phyloP scores from a whole-genome alignment of 2,329 filamentous ascomycete genomes.

The Fusarium sp. region DNA sequence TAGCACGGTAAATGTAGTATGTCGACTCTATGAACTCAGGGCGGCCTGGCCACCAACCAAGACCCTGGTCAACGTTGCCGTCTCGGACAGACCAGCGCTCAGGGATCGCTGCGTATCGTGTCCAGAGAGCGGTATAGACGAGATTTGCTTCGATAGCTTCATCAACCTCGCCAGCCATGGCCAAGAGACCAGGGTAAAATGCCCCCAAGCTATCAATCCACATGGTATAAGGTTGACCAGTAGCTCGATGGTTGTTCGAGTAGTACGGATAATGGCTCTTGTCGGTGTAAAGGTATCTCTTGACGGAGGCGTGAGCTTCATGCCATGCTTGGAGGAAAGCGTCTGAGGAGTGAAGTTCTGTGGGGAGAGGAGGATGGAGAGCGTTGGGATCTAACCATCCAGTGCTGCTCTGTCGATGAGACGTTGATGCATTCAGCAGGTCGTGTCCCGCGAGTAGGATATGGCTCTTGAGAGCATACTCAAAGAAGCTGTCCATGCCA shows the following conservation, averaged over 20 bases:
- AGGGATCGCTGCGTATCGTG: conserved; percentile 90
- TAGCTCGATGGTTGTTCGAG: conserved; percentile 88
- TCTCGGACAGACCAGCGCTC: conserved; percentile 93
- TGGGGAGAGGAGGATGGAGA: conserved; percentile 69
- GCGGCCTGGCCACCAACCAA: conserved; percentile 94
- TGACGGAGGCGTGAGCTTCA: conserved; percentile 86
- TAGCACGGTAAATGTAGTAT: conserved; percentile 95
- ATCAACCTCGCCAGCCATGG: conserved; percentile 88
- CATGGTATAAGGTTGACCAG: conserved; percentile 87
- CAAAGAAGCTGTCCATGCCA: conserved; percentile 97
- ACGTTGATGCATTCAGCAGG: conserved; percentile 61
- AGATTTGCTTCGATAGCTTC: conserved; percentile 92
- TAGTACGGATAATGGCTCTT: conserved; percentile 87
- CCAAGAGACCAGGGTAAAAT: conserved; percentile 91
- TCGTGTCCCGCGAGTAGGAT: conserved; percentile 86
- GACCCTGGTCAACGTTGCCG: conserved; percentile 84
- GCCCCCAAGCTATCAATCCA: conserved; percentile 98
- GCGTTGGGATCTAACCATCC: conserved; percentile 73
- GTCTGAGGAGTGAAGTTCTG: conserved; percentile 77
- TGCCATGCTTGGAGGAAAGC: conserved; percentile 87
- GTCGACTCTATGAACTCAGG: conserved; percentile 98
- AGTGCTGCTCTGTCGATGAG: conserved; percentile 55
- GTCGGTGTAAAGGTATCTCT: conserved; percentile 88
- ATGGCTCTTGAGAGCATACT: conserved; percentile 95
- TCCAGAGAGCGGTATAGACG: conserved; percentile 94